Percentiles rank a stretch among this genome's conserved stretches.
phyloP scores from a whole-genome alignment of 169 alveolate species.

The Plasmodium gonderi region DNA sequence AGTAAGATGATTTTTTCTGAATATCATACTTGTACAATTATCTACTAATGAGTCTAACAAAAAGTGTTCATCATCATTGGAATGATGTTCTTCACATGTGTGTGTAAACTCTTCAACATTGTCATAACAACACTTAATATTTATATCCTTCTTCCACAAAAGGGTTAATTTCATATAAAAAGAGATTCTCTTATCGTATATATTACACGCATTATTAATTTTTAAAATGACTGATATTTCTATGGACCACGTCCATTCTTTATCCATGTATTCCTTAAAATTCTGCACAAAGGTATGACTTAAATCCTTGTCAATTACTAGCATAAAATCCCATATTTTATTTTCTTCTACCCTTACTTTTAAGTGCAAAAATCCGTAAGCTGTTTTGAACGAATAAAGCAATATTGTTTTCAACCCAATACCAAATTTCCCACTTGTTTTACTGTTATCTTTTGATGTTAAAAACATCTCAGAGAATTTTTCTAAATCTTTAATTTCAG shows the following conservation, averaged over 20 bases:
- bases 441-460: constrained; percentile 67
- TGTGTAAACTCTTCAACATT: constrained; percentile 15
- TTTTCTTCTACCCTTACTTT: constrained; percentile 65
- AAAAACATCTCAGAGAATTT: constrained; percentile 70
- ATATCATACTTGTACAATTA: neutral
- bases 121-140: constrained; percentile 18
- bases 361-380: constrained; percentile 73
- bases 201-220: constrained; percentile 30
- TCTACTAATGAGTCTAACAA: constrained; percentile 10
- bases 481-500: constrained; percentile 64
- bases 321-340: constrained; percentile 73
- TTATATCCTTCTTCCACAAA: constrained; percentile 69
- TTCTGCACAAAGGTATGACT: constrained; percentile 72
- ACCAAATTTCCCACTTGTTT: constrained; percentile 73
- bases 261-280: constrained; percentile 65
- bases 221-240: constrained; percentile 73
- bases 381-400: constrained; percentile 68
- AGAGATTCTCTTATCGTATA: constrained; percentile 36
- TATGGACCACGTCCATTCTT: constrained; percentile 65
- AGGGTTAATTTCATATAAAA: constrained; percentile 53
- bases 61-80: neutral
- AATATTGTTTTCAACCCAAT: constrained; percentile 69
- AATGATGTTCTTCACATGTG: neutral
- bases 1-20: constrained; percentile 19
- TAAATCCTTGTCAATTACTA: constrained; percentile 70